Conservation (phyloP, 225 moss, liverwort and hornwort species). For the Straminergon stramineum region DNA sequence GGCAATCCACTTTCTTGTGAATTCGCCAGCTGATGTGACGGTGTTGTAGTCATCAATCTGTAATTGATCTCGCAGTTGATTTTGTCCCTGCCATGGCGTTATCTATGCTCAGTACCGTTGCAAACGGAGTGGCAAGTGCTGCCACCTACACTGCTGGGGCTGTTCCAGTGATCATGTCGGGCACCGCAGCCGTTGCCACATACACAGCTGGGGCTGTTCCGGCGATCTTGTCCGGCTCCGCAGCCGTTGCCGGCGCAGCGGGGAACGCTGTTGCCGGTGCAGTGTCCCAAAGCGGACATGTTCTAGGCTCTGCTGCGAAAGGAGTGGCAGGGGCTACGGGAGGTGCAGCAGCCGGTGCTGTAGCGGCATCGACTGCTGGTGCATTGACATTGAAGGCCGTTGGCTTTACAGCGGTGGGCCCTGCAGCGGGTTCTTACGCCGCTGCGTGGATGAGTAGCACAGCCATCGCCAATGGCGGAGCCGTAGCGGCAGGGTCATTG, state of each 20-base stretch:
- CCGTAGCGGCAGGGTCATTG: background rate
- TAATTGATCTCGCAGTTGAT: background rate
- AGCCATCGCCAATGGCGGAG: background rate
- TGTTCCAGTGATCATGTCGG: too few relatives aligned
- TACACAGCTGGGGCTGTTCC: background rate
- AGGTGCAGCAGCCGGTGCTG: background rate
- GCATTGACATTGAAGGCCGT: rapidly evolving
- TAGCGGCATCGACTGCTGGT: background rate
- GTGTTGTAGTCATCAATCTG: background rate
- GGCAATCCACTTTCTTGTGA: too few relatives aligned
- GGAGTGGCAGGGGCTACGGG: background rate
- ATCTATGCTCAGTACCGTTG: background rate
- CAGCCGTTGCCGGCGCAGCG: background rate
- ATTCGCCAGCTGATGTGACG: background rate
- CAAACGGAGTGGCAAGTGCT: background rate
- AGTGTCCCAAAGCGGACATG: background rate
- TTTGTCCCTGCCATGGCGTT: background rate
- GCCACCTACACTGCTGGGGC: background rate
- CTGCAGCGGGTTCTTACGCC: background rate
- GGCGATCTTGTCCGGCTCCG: background rate
- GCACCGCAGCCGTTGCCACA: too few relatives aligned
- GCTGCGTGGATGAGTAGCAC: background rate
- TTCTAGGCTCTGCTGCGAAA: background rate
- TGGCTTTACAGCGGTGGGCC: background rate
- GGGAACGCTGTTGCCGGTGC: background rate